Percentiles rank a stretch among this genome's conserved stretches.
phyloP scores from a whole-genome alignment of 2,329 filamentous ascomycete species.

The Karstenula rhodostoma region DNA sequence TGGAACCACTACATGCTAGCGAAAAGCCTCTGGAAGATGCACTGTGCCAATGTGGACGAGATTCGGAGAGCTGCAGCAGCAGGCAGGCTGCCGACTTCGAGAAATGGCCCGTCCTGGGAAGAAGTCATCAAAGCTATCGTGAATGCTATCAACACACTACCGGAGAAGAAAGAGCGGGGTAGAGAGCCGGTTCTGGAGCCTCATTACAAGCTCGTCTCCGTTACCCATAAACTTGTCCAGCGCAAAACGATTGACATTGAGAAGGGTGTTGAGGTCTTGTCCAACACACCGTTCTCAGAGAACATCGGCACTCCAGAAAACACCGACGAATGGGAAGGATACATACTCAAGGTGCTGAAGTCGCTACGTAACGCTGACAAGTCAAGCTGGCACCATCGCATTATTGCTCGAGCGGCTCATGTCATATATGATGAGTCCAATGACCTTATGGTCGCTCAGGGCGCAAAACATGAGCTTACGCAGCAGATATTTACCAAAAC shows the following conservation, averaged over 20 bases:
- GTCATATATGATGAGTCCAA: conserved; percentile 67
- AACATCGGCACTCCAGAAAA: conserved; percentile 59
- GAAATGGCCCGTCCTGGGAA: conserved; percentile 40
- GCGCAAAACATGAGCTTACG: conserved; percentile 80
- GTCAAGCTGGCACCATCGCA: conserved; percentile 93
- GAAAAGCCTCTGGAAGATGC: conserved; percentile 79
- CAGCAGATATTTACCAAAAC: conserved; percentile 91
- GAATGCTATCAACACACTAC: conserved; percentile 68
- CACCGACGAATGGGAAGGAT: conserved; percentile 64
- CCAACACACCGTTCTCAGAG: conserved; percentile 62
- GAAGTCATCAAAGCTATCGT: conserved; percentile 66
- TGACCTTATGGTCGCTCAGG: conserved; percentile 61
- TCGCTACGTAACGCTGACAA: conserved; percentile 77
- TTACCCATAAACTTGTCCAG: conserved; percentile 81
- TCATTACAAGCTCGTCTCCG: conserved; percentile 87
- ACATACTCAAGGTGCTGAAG: conserved; percentile 69
- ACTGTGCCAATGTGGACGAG: conserved; percentile 55
- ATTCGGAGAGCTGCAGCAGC: conserved; percentile 39
- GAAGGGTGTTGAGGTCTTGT: conserved; percentile 59
- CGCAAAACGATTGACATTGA: conserved; percentile 53
- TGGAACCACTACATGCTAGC: conserved; percentile 73
- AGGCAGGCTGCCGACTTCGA: conserved; percentile 34
- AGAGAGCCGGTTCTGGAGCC: conserved; percentile 86
- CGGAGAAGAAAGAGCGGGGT: conserved; percentile 67
- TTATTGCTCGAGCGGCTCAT: conserved; percentile 77